phyloP scores from a whole-genome alignment of 345 rosid genomes.

The Dimocarpus longan region DNA sequence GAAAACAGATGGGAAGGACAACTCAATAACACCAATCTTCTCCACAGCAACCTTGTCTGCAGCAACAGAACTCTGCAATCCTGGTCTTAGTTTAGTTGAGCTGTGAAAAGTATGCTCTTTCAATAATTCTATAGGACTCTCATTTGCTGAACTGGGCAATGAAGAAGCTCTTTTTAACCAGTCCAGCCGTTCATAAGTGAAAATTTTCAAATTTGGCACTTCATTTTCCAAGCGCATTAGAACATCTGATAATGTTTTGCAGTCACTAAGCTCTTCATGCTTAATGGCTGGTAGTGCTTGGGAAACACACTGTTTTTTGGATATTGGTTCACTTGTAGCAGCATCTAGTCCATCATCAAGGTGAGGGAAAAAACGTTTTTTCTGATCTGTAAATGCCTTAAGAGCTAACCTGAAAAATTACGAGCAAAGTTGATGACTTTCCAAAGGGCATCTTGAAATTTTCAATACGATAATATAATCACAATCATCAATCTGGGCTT shows the following conservation, averaged over 20 bases:
- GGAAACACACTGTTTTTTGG: conserved; percentile 53
- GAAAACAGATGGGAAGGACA: conserved; percentile 71
- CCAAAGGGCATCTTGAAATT: not conserved
- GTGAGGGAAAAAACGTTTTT: conserved; percentile 85
- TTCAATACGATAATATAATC: not conserved
- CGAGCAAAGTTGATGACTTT: conserved; percentile 15
- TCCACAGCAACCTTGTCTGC: conserved; percentile 57
- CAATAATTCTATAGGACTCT: conserved; percentile 53
- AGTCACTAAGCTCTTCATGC: conserved; percentile 52
- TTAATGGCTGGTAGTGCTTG: conserved; percentile 33
- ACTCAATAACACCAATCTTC: conserved; percentile 72
- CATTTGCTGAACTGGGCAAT: conserved; percentile 60
- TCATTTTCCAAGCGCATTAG: conserved; percentile 57
- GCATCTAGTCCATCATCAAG: conserved; percentile 58
- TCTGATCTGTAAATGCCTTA: conserved; percentile 94
- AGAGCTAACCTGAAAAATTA: conserved; percentile 75
- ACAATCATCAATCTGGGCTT: not conserved
- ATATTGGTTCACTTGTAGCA: conserved; percentile 41
- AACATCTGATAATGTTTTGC: conserved; percentile 67
- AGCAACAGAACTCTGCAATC: conserved; percentile 40
- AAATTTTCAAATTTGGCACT: conserved; percentile 59
- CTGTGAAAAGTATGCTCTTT: conserved; percentile 58
- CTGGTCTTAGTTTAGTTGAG: conserved; percentile 61
- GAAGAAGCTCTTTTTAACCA: conserved; percentile 87
- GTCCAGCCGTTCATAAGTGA: conserved; percentile 68